These are phyloP conservation scores for Calendula officinalis DNA, from an alignment of 129 eudicot species.

Conservation along the genomic window DNA sequence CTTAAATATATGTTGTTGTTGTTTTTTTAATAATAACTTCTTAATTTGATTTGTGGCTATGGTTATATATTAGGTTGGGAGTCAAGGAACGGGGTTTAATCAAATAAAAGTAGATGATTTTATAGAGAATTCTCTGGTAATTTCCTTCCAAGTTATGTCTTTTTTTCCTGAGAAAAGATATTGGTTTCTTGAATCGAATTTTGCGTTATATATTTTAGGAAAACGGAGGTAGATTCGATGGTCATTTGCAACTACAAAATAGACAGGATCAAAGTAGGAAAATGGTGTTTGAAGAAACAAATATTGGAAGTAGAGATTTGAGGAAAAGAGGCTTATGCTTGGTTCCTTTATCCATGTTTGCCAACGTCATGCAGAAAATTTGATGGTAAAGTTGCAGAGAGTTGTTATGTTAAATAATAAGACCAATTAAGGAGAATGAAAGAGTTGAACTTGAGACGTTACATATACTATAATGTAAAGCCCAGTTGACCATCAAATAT, in stretches of 20 bases:
- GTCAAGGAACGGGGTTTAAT: slow-evolving; percentile 41
- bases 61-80: slow-evolving; percentile 29
- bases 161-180: too few relatives aligned
- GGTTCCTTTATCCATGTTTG: slow-evolving; percentile 55
- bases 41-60: slow-evolving; percentile 14
- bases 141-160: too few relatives aligned
- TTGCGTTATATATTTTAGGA: too few relatives aligned
- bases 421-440: slow-evolving; percentile 20
- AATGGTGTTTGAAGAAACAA: slow-evolving; percentile 17
- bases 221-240: slow-evolving; percentile 22
- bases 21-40: neutral
- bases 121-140: too few relatives aligned
- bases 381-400: slow-evolving; percentile 23
- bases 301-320: slow-evolving; percentile 33
- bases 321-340: slow-evolving; percentile 58
- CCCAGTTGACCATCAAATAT: slow-evolving; percentile 36
- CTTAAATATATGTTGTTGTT: neutral
- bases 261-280: slow-evolving; percentile 19
- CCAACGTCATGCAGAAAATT: slow-evolving; percentile 18
- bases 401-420: slow-evolving; percentile 24
- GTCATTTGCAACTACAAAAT: slow-evolving; percentile 7
- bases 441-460: slow-evolving; percentile 34
- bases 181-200: too few relatives aligned
- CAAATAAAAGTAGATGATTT: slow-evolving; percentile 31
- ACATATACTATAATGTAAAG: slow-evolving; percentile 32